phyloP scores from a whole-genome alignment of 306 rosid species.

The Prunus mume region DNA sequence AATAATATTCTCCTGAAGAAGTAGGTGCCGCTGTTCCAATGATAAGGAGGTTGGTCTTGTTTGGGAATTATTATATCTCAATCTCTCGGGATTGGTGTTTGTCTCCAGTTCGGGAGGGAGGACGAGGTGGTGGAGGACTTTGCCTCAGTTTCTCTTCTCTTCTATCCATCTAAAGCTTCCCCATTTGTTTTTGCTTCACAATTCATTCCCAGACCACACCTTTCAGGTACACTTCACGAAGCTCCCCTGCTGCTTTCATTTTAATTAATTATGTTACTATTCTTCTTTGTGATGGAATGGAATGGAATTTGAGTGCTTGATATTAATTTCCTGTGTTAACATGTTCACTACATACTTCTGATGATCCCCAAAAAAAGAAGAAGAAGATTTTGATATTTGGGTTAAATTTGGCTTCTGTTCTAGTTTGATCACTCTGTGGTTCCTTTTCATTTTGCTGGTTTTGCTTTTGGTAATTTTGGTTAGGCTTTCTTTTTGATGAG shows the following conservation, averaged over 20 bases:
- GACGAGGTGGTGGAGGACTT: constrained; percentile 7
- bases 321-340: too few species aligned
- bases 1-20: constrained; percentile 47
- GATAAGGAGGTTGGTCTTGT: constrained; percentile 65
- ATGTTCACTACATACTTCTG: too few species aligned
- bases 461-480: neutral
- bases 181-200: constrained; percentile 25
- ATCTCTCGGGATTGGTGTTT: constrained; percentile 62
- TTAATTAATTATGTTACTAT: too few species aligned
- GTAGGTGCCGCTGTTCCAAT: constrained; percentile 85
- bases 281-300: too few species aligned
- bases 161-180: constrained; percentile 1
- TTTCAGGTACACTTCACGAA: too few species aligned
- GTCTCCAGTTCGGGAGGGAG: constrained; percentile 44
- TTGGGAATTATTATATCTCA: constrained; percentile 29
- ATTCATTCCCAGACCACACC: neutral
- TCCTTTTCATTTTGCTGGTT: neutral
- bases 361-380: too few species aligned
- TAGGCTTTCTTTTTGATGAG: neutral
- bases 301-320: too few species aligned
- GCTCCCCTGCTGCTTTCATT: too few species aligned
- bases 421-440: neutral
- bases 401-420: neutral
- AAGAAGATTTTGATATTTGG: neutral
- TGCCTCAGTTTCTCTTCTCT: constrained; percentile 20